Evolutionary conservation across 2,329 filamentous ascomycete species (phyloP), one percentile per base, ranked within the genome.

Genomic region (Beauveria australis): DNA sequence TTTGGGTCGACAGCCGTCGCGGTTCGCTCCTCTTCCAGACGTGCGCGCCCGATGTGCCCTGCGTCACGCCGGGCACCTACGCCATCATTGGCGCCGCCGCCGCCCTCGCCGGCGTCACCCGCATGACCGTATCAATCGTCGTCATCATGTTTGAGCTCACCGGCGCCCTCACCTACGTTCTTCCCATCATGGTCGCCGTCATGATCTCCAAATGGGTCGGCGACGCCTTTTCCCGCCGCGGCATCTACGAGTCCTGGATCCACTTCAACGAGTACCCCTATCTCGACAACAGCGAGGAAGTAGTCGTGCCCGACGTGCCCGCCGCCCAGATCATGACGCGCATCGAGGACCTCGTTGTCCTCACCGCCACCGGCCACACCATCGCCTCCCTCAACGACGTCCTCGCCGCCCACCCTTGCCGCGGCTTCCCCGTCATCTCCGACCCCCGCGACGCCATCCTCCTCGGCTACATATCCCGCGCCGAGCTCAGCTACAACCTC

Each of bases 61-160:
- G 94, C 74, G 86, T 99, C 55, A 97, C 90, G 0, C 93, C 94
- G 0, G 94, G 93, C 16, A 95, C 93, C 1, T 99, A 99, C 71
- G 94, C 94, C 64, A 96, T 99, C 68, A 89, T 99, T 63, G 94
- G 94, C 40, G 94, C 94, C 0, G 93, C 94, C 0, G 92, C 94
- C 4, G 91, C 93, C n/a, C 84, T 99, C 1, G 91, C 90, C 6
- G 94, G 94, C 53, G 91, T 95, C 41, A 97, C 93, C 19, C 86
- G 93, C 66, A 95, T 99, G 87, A 99, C 94, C 0, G 92, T 97
- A 12, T 97, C 92, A 14, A 97, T 99, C 66, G 93, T 99, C 5
- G 94, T 97, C 69, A 99, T 99, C 76, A 97, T 97, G 89, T 99
- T 99, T 70, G 94, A 99, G 77, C 86, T 99, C 60, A 99, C 94